These are phyloP conservation scores for Parmales sp. DNA, from an alignment of 108 stramenopile genomes.

Conservation along the genomic window DNA sequence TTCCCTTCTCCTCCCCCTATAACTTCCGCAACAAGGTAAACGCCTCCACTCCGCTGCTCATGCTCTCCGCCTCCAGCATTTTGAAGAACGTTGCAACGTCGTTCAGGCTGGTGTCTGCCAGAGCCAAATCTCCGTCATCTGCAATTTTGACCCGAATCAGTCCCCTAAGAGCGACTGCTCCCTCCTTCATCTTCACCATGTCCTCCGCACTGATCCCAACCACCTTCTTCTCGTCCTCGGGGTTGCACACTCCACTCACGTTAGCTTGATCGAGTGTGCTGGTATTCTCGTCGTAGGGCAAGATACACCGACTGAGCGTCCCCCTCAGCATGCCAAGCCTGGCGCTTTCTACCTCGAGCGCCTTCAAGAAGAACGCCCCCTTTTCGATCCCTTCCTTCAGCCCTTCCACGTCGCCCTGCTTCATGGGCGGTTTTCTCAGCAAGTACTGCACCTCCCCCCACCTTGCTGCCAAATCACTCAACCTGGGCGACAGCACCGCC, in stretches of 20 bases:
- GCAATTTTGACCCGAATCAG: slow-evolving; percentile 35
- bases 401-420: slow-evolving; percentile 6
- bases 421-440: slow-evolving; percentile 17
- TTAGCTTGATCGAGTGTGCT: slow-evolving; percentile 22
- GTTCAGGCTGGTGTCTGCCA: slow-evolving; percentile 16
- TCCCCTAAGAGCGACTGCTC: slow-evolving; percentile 20
- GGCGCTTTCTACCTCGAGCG: slow-evolving; percentile 8
- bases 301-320: slow-evolving; percentile 20
- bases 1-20: too few species aligned
- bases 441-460: slow-evolving; percentile 17
- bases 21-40: too few species aligned
- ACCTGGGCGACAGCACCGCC: neutral
- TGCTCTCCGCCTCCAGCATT: neutral
- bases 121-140: slow-evolving; percentile 27
- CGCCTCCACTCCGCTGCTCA: too few species aligned
- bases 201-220: slow-evolving; percentile 5
- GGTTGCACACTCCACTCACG: slow-evolving; percentile 6
- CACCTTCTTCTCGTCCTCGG: neutral
- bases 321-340: slow-evolving; percentile 27
- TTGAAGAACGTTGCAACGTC: slow-evolving; percentile 15
- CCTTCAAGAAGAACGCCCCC: slow-evolving; percentile 18
- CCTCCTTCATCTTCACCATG: slow-evolving; percentile 15
- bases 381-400: slow-evolving; percentile 10
- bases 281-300: slow-evolving; percentile 34
- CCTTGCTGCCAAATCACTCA: neutral